Percentiles rank a stretch among this genome's conserved stretches.
Evolutionary conservation across 148 eudicot species (phyloP).

Genomic region (Bassia scoparia): DNA sequence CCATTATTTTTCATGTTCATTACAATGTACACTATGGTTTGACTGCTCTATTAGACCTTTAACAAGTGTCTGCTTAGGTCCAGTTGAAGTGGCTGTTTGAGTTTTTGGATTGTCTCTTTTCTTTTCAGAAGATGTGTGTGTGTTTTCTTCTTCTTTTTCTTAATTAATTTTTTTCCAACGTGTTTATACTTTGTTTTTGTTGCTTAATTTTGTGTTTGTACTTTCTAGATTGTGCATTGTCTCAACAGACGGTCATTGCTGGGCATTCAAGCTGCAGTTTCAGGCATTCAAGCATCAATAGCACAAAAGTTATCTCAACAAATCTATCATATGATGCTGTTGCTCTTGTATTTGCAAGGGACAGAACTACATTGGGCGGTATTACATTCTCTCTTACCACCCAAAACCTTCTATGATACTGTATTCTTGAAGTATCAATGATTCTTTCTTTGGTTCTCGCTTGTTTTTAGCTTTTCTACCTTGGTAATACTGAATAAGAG

Average conservation of each 20-base stretch:
- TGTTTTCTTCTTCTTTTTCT: no score
- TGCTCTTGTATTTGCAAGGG: constrained; percentile 68
- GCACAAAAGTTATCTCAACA: constrained; percentile 11
- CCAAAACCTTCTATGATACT: not conserved
- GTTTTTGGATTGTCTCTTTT: no score
- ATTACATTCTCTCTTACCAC: not conserved
- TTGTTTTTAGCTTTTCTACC: not conserved
- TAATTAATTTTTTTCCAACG: no score
- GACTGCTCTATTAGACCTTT: not conserved
- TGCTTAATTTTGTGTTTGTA: constrained; percentile 16
- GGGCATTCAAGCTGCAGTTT: constrained; percentile 61
- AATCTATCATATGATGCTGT: constrained; percentile 36
- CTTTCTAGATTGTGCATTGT: constrained; percentile 64
- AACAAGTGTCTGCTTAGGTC: not conserved
- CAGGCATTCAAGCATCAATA: constrained; percentile 31
- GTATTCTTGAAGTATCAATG: no score
- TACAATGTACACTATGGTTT: not conserved
- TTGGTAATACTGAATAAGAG: not conserved
- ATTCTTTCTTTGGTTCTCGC: not conserved
- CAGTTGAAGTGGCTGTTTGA: not conserved
- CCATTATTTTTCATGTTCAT: not conserved
- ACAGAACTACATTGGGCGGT: constrained; percentile 54
- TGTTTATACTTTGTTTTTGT: constrained; percentile 9
- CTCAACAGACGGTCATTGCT: constrained; percentile 54
- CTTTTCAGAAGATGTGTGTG: no score